Percentiles rank a stretch among this genome's conserved stretches.
Conservation (phyloP, 2,329 filamentous ascomycete species). For the Diplodia scrobiculata region DNA sequence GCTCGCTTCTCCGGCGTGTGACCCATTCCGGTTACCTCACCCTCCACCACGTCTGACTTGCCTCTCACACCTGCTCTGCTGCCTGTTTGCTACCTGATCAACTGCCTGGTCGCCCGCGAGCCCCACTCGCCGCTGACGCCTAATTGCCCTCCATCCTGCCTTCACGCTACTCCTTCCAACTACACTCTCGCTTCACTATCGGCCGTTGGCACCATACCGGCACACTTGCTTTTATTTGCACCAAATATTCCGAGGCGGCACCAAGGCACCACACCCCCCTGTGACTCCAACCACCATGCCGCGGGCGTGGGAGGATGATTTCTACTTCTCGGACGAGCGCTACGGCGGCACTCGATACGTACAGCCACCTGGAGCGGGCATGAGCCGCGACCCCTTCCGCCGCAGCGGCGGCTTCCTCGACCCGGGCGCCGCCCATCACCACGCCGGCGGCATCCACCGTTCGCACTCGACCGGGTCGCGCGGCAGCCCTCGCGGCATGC, state of each 20-base stretch:
- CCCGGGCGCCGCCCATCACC: constrained; percentile 35
- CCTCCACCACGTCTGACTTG: constrained; percentile 9
- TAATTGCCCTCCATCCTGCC: neutral
- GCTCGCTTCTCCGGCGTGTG: constrained; percentile 17
- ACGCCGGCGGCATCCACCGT: constrained; percentile 44
- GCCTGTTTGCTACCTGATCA: constrained; percentile 19
- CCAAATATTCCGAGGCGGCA: neutral
- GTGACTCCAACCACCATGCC: constrained; percentile 18
- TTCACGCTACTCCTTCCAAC: constrained; percentile 1
- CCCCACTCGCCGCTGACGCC: constrained; percentile 21
- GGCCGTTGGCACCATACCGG: constrained; percentile 1
- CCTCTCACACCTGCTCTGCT: constrained; percentile 12
- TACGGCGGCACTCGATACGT: constrained; percentile 15
- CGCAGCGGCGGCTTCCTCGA: constrained; percentile 38
- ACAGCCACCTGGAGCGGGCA: constrained; percentile 4
- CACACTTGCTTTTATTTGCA: neutral
- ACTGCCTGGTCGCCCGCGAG: neutral
- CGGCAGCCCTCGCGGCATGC: constrained; percentile 48
- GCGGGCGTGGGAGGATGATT: constrained; percentile 6
- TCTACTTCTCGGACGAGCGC: constrained; percentile 1
- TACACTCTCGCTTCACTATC: neutral
- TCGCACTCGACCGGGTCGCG: constrained; percentile 50
- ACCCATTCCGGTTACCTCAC: constrained; percentile 27
- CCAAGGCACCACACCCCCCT: neutral
- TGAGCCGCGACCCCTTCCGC: constrained; percentile 29